Percentiles rank a stretch among this genome's conserved stretches.
Evolutionary conservation across 495 filamentous ascomycete species (phyloP).

Genomic region (Penicillium verhagenii): DNA sequence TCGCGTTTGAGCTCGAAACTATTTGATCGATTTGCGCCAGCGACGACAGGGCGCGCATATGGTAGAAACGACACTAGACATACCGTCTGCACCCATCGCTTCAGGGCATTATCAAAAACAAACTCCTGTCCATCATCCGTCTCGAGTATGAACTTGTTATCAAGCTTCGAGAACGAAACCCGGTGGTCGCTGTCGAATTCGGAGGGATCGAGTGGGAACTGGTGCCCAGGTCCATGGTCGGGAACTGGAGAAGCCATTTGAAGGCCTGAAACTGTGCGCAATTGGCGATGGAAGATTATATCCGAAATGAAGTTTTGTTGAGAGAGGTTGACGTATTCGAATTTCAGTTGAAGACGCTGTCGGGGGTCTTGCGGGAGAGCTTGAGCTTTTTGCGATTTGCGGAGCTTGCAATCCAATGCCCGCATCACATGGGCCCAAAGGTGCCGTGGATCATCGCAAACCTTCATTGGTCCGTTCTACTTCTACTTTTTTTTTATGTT

Average conservation of each 20-base stretch:
- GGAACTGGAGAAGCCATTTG: slow-evolving; percentile 25
- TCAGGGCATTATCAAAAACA: slow-evolving; percentile 68
- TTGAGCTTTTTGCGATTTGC: slow-evolving; percentile 4
- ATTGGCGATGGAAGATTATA: neutral
- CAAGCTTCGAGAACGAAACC: slow-evolving; percentile 79
- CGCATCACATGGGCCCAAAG: slow-evolving; percentile 8
- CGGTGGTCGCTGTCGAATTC: slow-evolving; percentile 82
- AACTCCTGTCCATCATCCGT: slow-evolving; percentile 83
- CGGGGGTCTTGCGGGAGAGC: slow-evolving; percentile 1
- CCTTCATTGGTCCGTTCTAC: neutral
- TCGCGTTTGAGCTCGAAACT: neutral
- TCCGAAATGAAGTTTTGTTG: neutral
- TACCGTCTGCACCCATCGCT: slow-evolving; percentile 79
- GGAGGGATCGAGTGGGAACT: slow-evolving; percentile 67
- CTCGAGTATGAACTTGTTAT: slow-evolving; percentile 79
- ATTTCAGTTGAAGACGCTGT: neutral
- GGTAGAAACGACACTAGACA: slow-evolving; percentile 21
- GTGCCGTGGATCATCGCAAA: neutral
- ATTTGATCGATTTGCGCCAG: neutral
- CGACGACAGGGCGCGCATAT: slow-evolving; percentile 7
- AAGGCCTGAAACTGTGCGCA: neutral
- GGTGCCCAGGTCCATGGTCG: slow-evolving; percentile 22
- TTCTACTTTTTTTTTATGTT: neutral
- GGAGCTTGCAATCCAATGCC: slow-evolving; percentile 3
- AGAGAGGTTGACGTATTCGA: neutral